phyloP scores from a whole-genome alignment of 371 early-diverging fungal species.

The Ordospora pajunii region DNA sequence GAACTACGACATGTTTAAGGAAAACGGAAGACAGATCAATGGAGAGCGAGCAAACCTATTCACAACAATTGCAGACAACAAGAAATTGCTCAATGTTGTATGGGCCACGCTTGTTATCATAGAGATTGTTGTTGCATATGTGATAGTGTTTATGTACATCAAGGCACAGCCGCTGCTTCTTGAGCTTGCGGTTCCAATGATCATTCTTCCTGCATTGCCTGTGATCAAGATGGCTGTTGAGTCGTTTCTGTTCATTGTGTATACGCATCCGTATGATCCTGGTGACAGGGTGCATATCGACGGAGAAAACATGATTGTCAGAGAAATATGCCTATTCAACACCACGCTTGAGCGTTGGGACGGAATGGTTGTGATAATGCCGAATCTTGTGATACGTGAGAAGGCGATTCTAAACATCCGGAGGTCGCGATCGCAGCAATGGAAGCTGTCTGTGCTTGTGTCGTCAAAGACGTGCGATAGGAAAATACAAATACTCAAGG shows the following conservation, averaged over 20 bases:
- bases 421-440: slow-evolving; percentile 52
- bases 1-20: slow-evolving; percentile 48
- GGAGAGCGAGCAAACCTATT: slow-evolving; percentile 57
- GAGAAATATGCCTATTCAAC: slow-evolving; percentile 54
- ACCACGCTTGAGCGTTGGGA: slow-evolving; percentile 59
- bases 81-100: slow-evolving; percentile 35
- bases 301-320: slow-evolving; percentile 59
- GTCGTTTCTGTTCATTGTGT: slow-evolving; percentile 60
- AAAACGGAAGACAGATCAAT: slow-evolving; percentile 59
- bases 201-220: slow-evolving; percentile 43
- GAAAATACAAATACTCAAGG: slow-evolving; percentile 16
- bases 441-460: slow-evolving; percentile 45
- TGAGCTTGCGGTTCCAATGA: slow-evolving; percentile 44
- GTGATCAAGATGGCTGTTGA: slow-evolving; percentile 34
- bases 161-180: slow-evolving; percentile 29
- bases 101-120: slow-evolving; percentile 26
- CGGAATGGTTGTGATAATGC: slow-evolving; percentile 52
- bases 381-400: slow-evolving; percentile 50
- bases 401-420: slow-evolving; percentile 54
- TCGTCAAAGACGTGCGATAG: slow-evolving; percentile 1
- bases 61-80: slow-evolving; percentile 50
- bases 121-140: slow-evolving; percentile 32
- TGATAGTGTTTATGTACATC: slow-evolving; percentile 32
- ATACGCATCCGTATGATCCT: slow-evolving; percentile 60
- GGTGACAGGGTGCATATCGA: slow-evolving; percentile 61